Conservation (phyloP, 352 stramenopile species). For the Phytophthora idaei region DNA sequence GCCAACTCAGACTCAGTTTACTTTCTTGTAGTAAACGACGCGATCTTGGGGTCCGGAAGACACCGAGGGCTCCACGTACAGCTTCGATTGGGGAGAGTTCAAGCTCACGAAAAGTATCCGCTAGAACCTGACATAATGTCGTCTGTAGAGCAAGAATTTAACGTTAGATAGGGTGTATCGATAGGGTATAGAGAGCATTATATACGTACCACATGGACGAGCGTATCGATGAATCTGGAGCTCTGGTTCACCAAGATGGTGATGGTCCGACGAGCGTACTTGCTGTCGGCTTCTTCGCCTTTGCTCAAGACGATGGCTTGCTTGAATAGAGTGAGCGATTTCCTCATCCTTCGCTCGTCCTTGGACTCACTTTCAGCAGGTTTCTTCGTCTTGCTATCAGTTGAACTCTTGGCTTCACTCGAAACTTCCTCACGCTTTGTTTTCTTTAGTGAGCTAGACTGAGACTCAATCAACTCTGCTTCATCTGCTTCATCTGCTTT, state of each 20-base stretch:
- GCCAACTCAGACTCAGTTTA: slow-evolving; percentile 27
- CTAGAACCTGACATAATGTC: slow-evolving; percentile 31
- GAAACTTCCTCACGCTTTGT: background rate
- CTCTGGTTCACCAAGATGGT: slow-evolving; percentile 39
- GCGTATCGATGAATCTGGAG: slow-evolving; percentile 26
- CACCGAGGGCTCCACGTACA: slow-evolving; percentile 28
- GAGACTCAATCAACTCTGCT: slow-evolving; percentile 12
- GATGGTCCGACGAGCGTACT: slow-evolving; percentile 45
- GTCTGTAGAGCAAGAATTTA: slow-evolving; percentile 14
- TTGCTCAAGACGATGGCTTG: slow-evolving; percentile 27
- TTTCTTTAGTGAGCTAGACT: slow-evolving; percentile 19
- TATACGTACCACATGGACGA: slow-evolving; percentile 38
- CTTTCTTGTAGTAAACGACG: slow-evolving; percentile 31
- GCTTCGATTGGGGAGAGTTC: slow-evolving; percentile 27
- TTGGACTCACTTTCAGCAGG: slow-evolving; percentile 8
- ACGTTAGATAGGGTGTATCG: slow-evolving; percentile 2
- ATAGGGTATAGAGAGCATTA: background rate
- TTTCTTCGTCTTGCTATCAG: slow-evolving; percentile 9
- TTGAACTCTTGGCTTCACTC: background rate
- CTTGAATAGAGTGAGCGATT: slow-evolving; percentile 37
- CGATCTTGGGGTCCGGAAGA: slow-evolving; percentile 38
- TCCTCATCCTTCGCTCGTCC: slow-evolving; percentile 26
- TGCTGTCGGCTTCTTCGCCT: slow-evolving; percentile 33
- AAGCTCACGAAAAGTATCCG: slow-evolving; percentile 22
- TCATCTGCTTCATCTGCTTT: slow-evolving; percentile 30